Percentiles rank a stretch among this genome's conserved stretches.
phyloP scores from a whole-genome alignment of 2,329 filamentous ascomycete genomes.

The Epichloe sibirici region DNA sequence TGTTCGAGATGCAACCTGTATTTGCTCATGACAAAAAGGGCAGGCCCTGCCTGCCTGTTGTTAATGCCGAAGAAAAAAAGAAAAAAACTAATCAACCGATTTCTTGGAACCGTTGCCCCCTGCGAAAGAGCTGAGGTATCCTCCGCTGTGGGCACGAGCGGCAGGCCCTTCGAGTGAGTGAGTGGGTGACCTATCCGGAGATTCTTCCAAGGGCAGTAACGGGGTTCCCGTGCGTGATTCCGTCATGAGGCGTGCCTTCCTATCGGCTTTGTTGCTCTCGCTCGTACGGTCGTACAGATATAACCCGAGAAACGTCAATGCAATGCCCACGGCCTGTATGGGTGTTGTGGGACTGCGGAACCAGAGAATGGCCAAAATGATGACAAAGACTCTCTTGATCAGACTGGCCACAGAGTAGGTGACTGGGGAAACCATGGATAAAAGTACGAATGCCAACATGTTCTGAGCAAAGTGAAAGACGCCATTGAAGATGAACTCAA shows the following conservation, averaged over 20 bases:
- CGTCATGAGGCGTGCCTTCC: slow-evolving; percentile 57
- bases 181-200: slow-evolving; percentile 9
- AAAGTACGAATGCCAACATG: slow-evolving; percentile 82
- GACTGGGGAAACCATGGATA: slow-evolving; percentile 89
- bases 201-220: slow-evolving; percentile 54
- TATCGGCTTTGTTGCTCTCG: slow-evolving; percentile 78
- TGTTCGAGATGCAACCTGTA: too few relatives aligned
- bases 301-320: slow-evolving; percentile 77
- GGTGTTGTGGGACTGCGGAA: slow-evolving; percentile 81
- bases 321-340: slow-evolving; percentile 74
- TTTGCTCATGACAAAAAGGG: neutral
- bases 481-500: slow-evolving; percentile 97
- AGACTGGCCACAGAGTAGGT: slow-evolving; percentile 94
- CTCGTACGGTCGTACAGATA: slow-evolving; percentile 93
- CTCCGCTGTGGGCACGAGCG: slow-evolving; percentile 32
- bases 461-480: slow-evolving; percentile 95
- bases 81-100: slow-evolving; percentile 33
- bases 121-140: slow-evolving; percentile 26
- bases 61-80: neutral
- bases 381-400: slow-evolving; percentile 96
- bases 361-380: slow-evolving; percentile 90
- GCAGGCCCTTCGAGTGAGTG: slow-evolving; percentile 8
- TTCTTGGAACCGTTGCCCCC: slow-evolving; percentile 40
- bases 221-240: slow-evolving; percentile 25
- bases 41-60: neutral